Conservation (phyloP, 108 stramenopile genomes). For the Nannochloropsis oceanica region DNA sequence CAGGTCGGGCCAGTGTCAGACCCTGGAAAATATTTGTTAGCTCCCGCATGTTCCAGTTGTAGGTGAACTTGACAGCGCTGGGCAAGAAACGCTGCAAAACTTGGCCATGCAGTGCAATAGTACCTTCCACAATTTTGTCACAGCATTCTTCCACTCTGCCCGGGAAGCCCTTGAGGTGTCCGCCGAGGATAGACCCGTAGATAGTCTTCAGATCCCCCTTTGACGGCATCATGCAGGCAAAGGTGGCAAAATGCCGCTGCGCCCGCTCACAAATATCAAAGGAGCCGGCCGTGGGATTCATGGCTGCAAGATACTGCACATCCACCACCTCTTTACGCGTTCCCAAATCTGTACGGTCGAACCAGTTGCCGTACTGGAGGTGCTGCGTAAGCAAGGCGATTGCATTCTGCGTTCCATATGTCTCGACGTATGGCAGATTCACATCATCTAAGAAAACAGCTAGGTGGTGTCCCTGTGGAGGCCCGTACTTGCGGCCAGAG, state of each 20-base stretch:
- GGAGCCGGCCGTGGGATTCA: slow-evolving; percentile 73
- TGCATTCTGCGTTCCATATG: slow-evolving; percentile 73
- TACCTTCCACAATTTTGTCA: slow-evolving; percentile 50
- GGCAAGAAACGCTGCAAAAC: slow-evolving; percentile 62
- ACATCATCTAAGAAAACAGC: slow-evolving; percentile 70
- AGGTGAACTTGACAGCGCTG: slow-evolving; percentile 65
- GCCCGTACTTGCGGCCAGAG: slow-evolving; percentile 58
- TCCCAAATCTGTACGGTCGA: slow-evolving; percentile 61
- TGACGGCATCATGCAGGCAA: slow-evolving; percentile 58
- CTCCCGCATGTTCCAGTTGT: slow-evolving; percentile 87
- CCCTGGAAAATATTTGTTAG: slow-evolving; percentile 71
- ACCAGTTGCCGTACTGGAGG: slow-evolving; percentile 64
- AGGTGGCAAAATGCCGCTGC: slow-evolving; percentile 68
- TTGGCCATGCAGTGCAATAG: slow-evolving; percentile 55
- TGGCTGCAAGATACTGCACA: slow-evolving; percentile 66
- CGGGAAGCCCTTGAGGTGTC: slow-evolving; percentile 54
- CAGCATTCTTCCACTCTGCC: slow-evolving; percentile 40
- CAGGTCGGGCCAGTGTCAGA: slow-evolving; percentile 32
- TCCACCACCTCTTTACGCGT: slow-evolving; percentile 68
- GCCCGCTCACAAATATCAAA: slow-evolving; percentile 71
- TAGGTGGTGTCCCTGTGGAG: slow-evolving; percentile 60
- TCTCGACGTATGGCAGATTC: slow-evolving; percentile 79
- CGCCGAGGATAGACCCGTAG: slow-evolving; percentile 54
- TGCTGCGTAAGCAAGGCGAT: slow-evolving; percentile 70
- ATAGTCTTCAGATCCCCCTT: slow-evolving; percentile 55